phyloP scores from a whole-genome alignment of 176 grass and related monocot genomes.

The Secale cereale region DNA sequence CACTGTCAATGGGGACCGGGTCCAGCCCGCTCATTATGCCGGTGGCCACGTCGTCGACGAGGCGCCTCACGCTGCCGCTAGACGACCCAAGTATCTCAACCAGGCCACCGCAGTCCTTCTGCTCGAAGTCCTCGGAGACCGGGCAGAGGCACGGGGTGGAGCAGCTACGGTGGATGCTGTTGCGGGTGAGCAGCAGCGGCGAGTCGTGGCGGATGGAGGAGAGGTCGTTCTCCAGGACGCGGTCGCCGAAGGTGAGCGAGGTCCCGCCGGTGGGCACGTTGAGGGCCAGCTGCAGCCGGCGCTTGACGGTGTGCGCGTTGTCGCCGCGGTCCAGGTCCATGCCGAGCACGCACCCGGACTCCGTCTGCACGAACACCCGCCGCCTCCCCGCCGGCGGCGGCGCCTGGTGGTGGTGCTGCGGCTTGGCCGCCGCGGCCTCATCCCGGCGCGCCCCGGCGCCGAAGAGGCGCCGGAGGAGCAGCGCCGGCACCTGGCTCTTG shows the following conservation, averaged over 20 bases:
- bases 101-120: conserved; percentile 38
- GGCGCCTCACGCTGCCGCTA: conserved; percentile 39
- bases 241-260: conserved; percentile 77
- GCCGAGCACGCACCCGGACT: conserved; percentile 68
- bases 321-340: conserved; percentile 76
- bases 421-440: conserved; percentile 13
- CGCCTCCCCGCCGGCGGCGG: conserved; percentile 47
- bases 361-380: conserved; percentile 85
- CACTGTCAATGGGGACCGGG: conserved; percentile 55
- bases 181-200: conserved; percentile 66
- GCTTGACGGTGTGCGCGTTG: conserved; percentile 76
- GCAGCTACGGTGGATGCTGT: conserved; percentile 72
- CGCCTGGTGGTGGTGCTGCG: conserved; percentile 23
- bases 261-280: conserved; percentile 76
- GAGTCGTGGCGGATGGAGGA: conserved; percentile 54
- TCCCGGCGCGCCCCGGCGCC: conserved; percentile 32
- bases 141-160: conserved; percentile 81
- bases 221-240: conserved; percentile 66
- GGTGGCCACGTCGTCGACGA: conserved; percentile 58
- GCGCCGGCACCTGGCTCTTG: conserved; percentile 59
- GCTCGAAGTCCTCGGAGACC: conserved; percentile 51
- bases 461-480: conserved; percentile 45
- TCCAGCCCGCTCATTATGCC: conserved; percentile 60
- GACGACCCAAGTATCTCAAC: conserved; percentile 68
- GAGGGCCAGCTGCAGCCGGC: conserved; percentile 63